Base-by-base conservation (phyloP, 352 stramenopile species). In the Globisporangium cystogenes region DNA sequence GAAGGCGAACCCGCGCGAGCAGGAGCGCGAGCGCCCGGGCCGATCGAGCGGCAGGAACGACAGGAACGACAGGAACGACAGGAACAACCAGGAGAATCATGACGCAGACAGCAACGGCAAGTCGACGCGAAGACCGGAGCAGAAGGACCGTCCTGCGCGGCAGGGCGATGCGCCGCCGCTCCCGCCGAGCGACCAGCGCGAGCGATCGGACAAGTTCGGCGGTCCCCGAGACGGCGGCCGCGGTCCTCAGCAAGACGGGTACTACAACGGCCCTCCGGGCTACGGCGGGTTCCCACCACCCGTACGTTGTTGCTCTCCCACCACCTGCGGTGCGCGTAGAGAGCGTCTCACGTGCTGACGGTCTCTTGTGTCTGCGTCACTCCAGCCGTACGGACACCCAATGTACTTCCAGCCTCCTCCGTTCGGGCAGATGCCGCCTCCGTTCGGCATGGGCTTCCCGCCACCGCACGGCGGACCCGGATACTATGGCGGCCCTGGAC, bases 351-450 rank as follows among this genome's bases (percentile, higher is more conserved):
- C n/a, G n/a, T 12, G 29, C 29, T 35, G 29, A 35, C 2, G 8
- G 12, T 14, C 10, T 39, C 12, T 10, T 18, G 33, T 18, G 20
- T 43, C 35, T 55, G 21, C 46, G 20, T 48, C 29, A 3, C 7
- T 42, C 4, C 21, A 89, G 78, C 81, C 76, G 45, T 91, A 72
- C 51, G 81, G 77, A 60, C 69, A 68, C 24, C 76, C 76, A 12
- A 88, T 90, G 76, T 61, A 61, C 47, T 88, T 86, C 54, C 87
- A 85, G 42, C 76, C 80, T 55, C 75, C 80, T 35, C 76, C 79
- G 49, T 82, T 69, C 29, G 84, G 64, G 20, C 64, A 68, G 37
- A 88, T 89, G 72, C 77, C 74, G 49, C 75, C 74, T 52, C 76
- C 78, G 4, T 92, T 87, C 47, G 74, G 65, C 15, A 92, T 92